Evolutionary conservation across 768 basidiomycete genomes (phyloP), one percentile per base, ranked within the genome.

Genomic region (Boletus sp.): DNA sequence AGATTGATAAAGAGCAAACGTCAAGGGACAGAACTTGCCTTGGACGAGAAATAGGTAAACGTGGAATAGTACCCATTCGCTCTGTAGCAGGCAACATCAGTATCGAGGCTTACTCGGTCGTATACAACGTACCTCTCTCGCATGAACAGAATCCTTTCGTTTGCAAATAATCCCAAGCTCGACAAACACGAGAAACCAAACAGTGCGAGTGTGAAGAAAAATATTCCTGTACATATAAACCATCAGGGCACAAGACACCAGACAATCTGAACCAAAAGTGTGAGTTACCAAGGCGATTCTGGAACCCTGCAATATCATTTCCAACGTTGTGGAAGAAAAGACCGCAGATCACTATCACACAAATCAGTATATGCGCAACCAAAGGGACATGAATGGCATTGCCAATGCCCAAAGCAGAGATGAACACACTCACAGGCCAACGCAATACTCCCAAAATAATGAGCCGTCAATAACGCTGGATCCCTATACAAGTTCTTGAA

Each of bases 401-500:
- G 29, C 12, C 32, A n/a, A 45, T 15, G 47, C 17, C 33, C 33
- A 42, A 56, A 18, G 50, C 48, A 47, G 42, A 7, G 44, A 12
- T 41, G 47, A 37, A 46, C 18, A 52, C 20, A 80, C 89, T 78
- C 69, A 92, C 95, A 63, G 12, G 96, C 97, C 54, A 98, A 79
- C 5, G 78, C 80, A 61, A 98, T 83, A 1, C 94, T 85, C 7
- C 92, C 86, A 42, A 86, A 66, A 73, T 98, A 99, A 75, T 99
- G 97, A 7, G 94, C 88, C 2, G 86, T 81, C 78, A 99, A 80
- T 54, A 99, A 73, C 47, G 94, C 89, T 0, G 96, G 96, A 66
- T 99, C 94, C 28, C 96, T 80, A 71, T 99, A 98, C 57, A 99
- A 73, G 67, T 98, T 98, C 82, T 98, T 98, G 81, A 99, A 98